Evolutionary conservation across 345 rosid species (phyloP), one percentile per base, ranked within the genome.

Genomic region (Raphanus raphanistrum): DNA sequence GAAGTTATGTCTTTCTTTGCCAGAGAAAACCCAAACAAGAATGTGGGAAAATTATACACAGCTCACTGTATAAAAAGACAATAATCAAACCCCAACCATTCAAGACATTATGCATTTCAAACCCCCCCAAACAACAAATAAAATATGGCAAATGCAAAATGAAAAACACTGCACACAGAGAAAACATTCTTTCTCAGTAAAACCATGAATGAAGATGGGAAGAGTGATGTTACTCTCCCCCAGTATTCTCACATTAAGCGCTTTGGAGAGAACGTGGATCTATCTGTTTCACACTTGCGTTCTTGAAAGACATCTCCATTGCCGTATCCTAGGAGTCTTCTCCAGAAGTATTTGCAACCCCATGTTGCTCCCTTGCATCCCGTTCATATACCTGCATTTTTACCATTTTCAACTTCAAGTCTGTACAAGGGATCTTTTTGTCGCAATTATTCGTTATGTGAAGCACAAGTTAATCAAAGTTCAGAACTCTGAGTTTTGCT

Each of bases 321-420:
- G 96, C 85, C 87, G 83, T 72, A 77, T 73, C 59, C 80, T 84
- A 29, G 97, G 87, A 32, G 87, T 84, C 84, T 86, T 89, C 68
- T 96, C 99, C 65, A 96, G 79, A 41, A 93, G 88, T 89, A 93
- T 79, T 68, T 88, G 85, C 86, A 96, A 84, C 54, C 99, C 99
- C 25, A 60, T 81, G 54, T 85, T 86, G 82, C 71, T 84, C 58
- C 90, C 81, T 68, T 93, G 82, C 60, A 87, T 67, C 66, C 90
- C 93, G 64, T 74, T 89, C 83, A 82, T 66, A 72, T 89, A 87
- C 86, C 98, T 93, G 82, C 76, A 62, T 61, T 61, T 76, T 52
- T 36, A 55, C 66, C 50, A 80, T 72, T 66, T 45, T 2, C 43
- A n/a, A 33, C 32, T 41, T 54, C 31, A 48, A 15, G 25, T 65